These are phyloP conservation scores for Ganoderma leucocontextum DNA, from an alignment of 1,284 basidiomycete genomes.

Conservation along the genomic window DNA sequence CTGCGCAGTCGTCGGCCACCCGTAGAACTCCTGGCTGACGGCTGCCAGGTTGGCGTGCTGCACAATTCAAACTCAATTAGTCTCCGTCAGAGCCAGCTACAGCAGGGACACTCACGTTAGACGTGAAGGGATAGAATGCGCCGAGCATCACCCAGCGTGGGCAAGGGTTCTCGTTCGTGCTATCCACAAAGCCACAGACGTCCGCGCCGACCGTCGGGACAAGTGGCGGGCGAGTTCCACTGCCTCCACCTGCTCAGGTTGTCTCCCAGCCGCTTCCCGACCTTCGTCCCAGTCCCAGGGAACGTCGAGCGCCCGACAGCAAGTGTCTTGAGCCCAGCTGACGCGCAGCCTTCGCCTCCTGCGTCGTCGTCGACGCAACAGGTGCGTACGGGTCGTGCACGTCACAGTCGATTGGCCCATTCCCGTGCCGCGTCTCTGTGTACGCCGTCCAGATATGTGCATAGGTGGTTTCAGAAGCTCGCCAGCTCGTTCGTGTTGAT, in stretches of 20 bases:
- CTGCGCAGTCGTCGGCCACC: slow-evolving; percentile 63
- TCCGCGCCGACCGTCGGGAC: slow-evolving; percentile 78
- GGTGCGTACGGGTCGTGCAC: slow-evolving; percentile 75
- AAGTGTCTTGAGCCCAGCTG: slow-evolving; percentile 67
- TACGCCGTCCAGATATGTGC: too few relatives aligned
- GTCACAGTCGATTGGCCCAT: slow-evolving; percentile 71
- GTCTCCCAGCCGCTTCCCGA: slow-evolving; percentile 79
- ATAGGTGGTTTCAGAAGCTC: too few relatives aligned
- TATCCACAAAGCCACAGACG: slow-evolving; percentile 67
- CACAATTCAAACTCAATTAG: not conserved
- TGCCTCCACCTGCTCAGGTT: slow-evolving; percentile 66
- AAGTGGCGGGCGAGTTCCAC: slow-evolving; percentile 66
- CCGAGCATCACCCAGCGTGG: too few relatives aligned
- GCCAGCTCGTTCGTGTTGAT: slow-evolving; percentile 80
- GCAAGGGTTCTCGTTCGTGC: too few relatives aligned
- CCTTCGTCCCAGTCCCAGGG: slow-evolving; percentile 67
- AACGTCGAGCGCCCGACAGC: slow-evolving; percentile 80
- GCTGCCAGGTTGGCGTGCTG: slow-evolving; percentile 60
- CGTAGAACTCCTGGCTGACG: slow-evolving; percentile 73
- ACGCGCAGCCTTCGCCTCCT: slow-evolving; percentile 65
- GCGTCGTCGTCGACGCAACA: slow-evolving; percentile 74
- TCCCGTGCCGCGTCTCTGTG: slow-evolving; percentile 65
- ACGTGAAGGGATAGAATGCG: too few relatives aligned
- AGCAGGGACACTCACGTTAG: too few relatives aligned
- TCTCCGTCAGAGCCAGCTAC: too few relatives aligned